Evolutionary conservation across 495 filamentous ascomycete genomes (phyloP).

Genomic region (Penicillium herquei): DNA sequence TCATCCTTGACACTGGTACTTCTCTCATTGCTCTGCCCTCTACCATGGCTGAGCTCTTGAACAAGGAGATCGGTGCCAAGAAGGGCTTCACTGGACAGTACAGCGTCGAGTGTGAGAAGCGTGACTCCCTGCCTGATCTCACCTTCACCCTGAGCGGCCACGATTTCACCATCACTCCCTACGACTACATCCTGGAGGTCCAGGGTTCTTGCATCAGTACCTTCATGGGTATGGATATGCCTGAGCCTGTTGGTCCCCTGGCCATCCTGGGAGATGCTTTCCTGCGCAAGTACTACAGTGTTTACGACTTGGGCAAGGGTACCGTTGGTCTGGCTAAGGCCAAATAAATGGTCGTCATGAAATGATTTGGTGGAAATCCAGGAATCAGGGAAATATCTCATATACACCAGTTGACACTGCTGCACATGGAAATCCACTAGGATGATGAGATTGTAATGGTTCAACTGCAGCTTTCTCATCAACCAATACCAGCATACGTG

Average conservation of each 20-base stretch:
- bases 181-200: slow-evolving; percentile 95
- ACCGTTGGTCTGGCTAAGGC: slow-evolving; percentile 85
- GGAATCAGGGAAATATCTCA: slow-evolving; percentile 13
- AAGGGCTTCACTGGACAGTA: slow-evolving; percentile 97
- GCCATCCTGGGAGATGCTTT: slow-evolving; percentile 98
- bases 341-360: slow-evolving; percentile 47
- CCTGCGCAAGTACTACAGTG: slow-evolving; percentile 94
- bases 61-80: slow-evolving; percentile 96
- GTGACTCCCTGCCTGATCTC: slow-evolving; percentile 78
- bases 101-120: slow-evolving; percentile 83
- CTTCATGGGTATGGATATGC: slow-evolving; percentile 98
- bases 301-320: slow-evolving; percentile 86
- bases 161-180: slow-evolving; percentile 84
- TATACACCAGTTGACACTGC: slow-evolving; percentile 13
- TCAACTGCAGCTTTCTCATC: slow-evolving; percentile 8
- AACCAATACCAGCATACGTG: slow-evolving; percentile 6
- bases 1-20: slow-evolving; percentile 97
- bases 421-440: slow-evolving; percentile 12
- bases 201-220: slow-evolving; percentile 94
- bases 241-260: slow-evolving; percentile 83
- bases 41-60: slow-evolving; percentile 93
- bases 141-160: slow-evolving; percentile 84
- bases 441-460: slow-evolving; percentile 2
- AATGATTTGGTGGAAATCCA: slow-evolving; percentile 4
- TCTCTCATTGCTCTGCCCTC: slow-evolving; percentile 94